Conservation (phyloP, 805 yeast genomes). For the Saccharomycopsis synnaedendra region DNA sequence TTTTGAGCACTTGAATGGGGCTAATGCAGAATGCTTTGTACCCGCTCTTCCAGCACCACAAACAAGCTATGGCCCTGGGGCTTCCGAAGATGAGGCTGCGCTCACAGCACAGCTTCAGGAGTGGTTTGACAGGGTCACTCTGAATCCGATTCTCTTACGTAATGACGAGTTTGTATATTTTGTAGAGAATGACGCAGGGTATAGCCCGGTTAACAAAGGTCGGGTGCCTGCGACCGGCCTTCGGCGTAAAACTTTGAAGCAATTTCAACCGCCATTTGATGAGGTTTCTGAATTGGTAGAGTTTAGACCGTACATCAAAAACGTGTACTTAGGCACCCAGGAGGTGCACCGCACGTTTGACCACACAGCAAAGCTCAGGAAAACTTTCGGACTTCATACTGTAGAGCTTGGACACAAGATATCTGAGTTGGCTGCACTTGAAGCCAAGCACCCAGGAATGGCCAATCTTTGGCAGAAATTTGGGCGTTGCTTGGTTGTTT, state of each 20-base stretch:
- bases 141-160: conserved; percentile 68
- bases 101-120: conserved; percentile 53
- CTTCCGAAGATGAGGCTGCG: conserved; percentile 63
- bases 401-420: conserved; percentile 36
- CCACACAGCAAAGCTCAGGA: conserved; percentile 34
- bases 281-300: conserved; percentile 70
- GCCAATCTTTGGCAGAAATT: conserved; percentile 66
- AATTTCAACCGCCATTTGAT: conserved; percentile 85
- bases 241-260: conserved; percentile 82
- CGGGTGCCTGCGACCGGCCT: conserved; percentile 74
- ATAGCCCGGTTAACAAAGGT: conserved; percentile 38
- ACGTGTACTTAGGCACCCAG: conserved; percentile 48
- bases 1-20: conserved; percentile 64
- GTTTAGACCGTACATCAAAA: conserved; percentile 79
- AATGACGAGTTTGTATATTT: conserved; percentile 86
- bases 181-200: conserved; percentile 63
- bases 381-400: conserved; percentile 42
- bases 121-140: conserved; percentile 72
- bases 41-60: conserved; percentile 74
- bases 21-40: conserved; percentile 86
- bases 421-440: conserved; percentile 31
- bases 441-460: conserved; percentile 59
- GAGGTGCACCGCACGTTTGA: conserved; percentile 46
- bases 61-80: conserved; percentile 74
- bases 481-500: conserved; percentile 52